phyloP scores from a whole-genome alignment of 352 stramenopile genomes.

The Phytophthora ohioensis region DNA sequence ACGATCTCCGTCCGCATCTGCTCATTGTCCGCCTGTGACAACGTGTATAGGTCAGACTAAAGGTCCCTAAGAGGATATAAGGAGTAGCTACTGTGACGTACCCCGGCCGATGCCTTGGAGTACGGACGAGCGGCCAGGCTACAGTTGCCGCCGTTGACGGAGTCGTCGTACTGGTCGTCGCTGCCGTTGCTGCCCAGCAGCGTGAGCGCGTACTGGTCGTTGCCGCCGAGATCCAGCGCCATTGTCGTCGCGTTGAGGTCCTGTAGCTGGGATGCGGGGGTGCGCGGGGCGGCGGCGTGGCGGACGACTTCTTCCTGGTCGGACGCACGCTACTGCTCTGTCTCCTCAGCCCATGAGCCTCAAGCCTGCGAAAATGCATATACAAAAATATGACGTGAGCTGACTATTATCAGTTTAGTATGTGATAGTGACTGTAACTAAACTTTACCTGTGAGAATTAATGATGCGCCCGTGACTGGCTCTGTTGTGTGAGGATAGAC shows the following conservation, averaged over 20 bases:
- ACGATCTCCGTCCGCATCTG: slow-evolving; percentile 85
- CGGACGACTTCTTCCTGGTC: not conserved
- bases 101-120: slow-evolving; percentile 56
- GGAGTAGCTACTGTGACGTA: slow-evolving; percentile 33
- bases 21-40: slow-evolving; percentile 69
- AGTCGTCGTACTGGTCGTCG: slow-evolving; percentile 63
- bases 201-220: slow-evolving; percentile 63
- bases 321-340: slow-evolving; percentile 2
- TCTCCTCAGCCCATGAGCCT: slow-evolving; percentile 19
- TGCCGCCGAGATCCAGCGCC: slow-evolving; percentile 48
- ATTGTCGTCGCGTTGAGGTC: slow-evolving; percentile 23
- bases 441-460: not conserved
- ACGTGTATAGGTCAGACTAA: not conserved
- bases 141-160: slow-evolving; percentile 15
- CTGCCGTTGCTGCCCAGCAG: slow-evolving; percentile 61
- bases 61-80: not conserved
- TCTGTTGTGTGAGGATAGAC: not conserved
- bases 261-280: not conserved
- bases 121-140: slow-evolving; percentile 62
- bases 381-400: not conserved
- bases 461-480: not conserved
- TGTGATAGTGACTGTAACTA: not conserved
- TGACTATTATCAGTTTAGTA: not conserved
- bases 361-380: slow-evolving; percentile 6
- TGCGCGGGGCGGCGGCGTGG: not conserved